Base-by-base conservation (phyloP, 2,329 filamentous ascomycete species). In the Trichoderma citrinoviride region DNA sequence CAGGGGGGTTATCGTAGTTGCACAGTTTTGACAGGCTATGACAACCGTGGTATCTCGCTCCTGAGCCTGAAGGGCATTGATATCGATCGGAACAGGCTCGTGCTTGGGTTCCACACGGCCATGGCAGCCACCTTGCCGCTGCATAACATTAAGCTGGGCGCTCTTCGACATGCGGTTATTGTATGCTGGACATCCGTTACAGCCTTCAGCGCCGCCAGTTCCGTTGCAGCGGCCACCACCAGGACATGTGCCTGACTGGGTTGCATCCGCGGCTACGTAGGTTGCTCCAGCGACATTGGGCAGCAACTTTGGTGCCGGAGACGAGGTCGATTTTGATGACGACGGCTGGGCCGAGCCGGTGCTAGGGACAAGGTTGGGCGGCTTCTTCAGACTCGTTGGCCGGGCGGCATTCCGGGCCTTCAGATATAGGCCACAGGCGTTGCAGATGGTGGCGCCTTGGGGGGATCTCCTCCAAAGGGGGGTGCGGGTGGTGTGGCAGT, bases 121-220 rank as follows among this genome's bases (percentile, higher is more conserved):
- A 69, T 72, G 69, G 57, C 78, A 77, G 25, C 76, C 73, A 5
- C 61, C 73, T 66, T 80, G 78, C 61, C 78, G 80, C 68, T 84
- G 82, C 67, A 83, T 81, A 61, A 87, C 80, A 62, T 82, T 88
- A 69, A 90, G 86, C 75, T 90, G 90, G 19, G 91, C 90, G 53
- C 87, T 91, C 77, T 97, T 98, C 40, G 94, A 91, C 44, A 98
- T 88, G 61, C 95, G 87, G 74, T 99, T 99, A 82, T 99, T 99
- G 82, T 92, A 99, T 2, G 95, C 95, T 41, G 95, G 95, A 74
- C 95, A 99, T 14, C 95, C 95, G 75, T 92, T 93, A 76, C 95
- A 99, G 21, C 93, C 94, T 74, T 96, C 92, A 37, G 95, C 93
- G 61, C 95, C 95, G 50, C 95, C 95, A 23, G 95, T 98, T 54